Conservation (phyloP, 306 rosid species). For the Sicyos edulis region DNA sequence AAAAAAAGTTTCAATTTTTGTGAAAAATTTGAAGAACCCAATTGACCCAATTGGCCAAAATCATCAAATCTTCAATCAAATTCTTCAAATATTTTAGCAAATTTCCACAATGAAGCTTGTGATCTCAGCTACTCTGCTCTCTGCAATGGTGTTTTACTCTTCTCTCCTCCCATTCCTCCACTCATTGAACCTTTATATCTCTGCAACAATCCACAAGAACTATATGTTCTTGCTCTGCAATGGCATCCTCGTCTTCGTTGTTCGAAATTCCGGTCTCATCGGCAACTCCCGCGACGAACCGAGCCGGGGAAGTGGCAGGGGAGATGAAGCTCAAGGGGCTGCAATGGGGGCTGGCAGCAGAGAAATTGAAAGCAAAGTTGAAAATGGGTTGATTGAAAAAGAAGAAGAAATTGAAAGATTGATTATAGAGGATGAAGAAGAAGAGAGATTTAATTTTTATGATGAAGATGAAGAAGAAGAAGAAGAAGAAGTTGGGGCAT, state of each 20-base stretch:
- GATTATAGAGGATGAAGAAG: constrained; percentile 4
- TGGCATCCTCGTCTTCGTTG: constrained; percentile 38
- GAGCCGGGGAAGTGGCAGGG: not conserved
- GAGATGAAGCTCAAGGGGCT: not conserved
- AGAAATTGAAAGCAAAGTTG: constrained; percentile 5
- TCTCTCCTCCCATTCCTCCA: constrained; percentile 27
- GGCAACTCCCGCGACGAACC: constrained; percentile 23
- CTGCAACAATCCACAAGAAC: constrained; percentile 36
- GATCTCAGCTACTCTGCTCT: constrained; percentile 33
- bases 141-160: constrained; percentile 24
- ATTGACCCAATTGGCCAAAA: not conserved
- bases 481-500: constrained; percentile 21
- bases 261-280: constrained; percentile 18
- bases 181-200: constrained; percentile 21
- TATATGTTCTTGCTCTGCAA: constrained; percentile 63
- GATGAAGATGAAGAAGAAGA: constrained; percentile 27
- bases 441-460: not conserved
- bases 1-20: constrained; percentile 3
- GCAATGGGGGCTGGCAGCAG: not conserved
- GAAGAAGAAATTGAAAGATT: not conserved
- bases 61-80: not conserved
- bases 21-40: not conserved
- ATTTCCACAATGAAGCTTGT: constrained; percentile 31
- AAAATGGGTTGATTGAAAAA: not conserved
- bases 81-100: not conserved